phyloP scores from a whole-genome alignment of 345 rosid genomes.

The Turnera subulata region DNA sequence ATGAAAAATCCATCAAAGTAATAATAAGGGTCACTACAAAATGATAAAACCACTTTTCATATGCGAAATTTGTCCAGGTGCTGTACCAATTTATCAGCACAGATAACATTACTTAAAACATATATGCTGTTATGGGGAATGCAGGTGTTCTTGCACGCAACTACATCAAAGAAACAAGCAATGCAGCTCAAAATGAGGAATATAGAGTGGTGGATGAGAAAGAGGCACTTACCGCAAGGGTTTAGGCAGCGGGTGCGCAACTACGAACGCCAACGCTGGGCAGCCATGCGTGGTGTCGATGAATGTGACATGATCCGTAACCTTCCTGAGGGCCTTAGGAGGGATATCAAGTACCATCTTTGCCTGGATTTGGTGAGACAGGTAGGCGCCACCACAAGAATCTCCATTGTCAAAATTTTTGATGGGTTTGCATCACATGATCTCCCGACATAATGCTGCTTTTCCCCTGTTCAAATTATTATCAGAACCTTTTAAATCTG shows the following conservation, averaged over 20 bases:
- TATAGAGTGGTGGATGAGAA: slow-evolving; percentile 99
- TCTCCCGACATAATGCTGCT: no score
- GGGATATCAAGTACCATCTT: slow-evolving; percentile 95
- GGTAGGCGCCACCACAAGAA: slow-evolving; percentile 30
- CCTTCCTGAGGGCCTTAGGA: slow-evolving; percentile 85
- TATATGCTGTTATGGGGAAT: not conserved
- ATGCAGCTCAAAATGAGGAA: slow-evolving; percentile 98
- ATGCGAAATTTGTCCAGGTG: no score
- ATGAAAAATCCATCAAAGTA: no score
- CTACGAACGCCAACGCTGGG: slow-evolving; percentile 95
- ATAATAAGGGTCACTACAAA: no score
- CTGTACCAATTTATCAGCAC: no score
- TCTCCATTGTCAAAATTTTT: no score
- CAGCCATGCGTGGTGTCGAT: slow-evolving; percentile 94
- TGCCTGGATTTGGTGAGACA: slow-evolving; percentile 90
- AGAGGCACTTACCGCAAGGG: slow-evolving; percentile 70
- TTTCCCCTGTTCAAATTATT: not conserved
- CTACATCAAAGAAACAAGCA: slow-evolving; percentile 94
- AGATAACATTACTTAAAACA: no score
- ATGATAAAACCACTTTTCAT: no score
- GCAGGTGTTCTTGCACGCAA: slow-evolving; percentile 84
- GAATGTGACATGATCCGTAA: slow-evolving; percentile 84
- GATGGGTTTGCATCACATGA: no score
- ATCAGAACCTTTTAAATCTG: not conserved
- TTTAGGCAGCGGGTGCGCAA: slow-evolving; percentile 86